Conservation (phyloP, 2,329 filamentous ascomycete genomes). For the Calycina herbarum region DNA sequence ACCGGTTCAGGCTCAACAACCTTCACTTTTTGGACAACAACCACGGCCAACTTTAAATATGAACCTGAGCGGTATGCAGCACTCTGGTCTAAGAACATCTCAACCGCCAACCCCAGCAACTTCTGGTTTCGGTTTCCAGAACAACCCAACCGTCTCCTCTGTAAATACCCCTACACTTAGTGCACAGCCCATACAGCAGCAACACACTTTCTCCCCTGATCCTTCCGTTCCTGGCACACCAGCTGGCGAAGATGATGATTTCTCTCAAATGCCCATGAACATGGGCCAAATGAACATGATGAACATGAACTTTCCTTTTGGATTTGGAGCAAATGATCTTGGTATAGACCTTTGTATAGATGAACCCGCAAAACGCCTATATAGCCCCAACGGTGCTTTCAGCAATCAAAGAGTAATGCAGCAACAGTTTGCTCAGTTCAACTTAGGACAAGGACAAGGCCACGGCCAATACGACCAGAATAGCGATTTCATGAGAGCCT, state of each 20-base stretch:
- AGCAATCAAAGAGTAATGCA: conserved; percentile 64
- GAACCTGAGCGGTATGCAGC: conserved; percentile 66
- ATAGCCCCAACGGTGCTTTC: conserved; percentile 77
- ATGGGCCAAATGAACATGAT: conserved; percentile 59
- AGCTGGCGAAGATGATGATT: conserved; percentile 73
- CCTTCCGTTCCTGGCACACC: conserved; percentile 70
- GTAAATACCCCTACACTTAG: conserved; percentile 93
- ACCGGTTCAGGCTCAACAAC: conserved; percentile 68
- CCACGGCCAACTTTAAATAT: conserved; percentile 75
- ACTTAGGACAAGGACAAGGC: conserved; percentile 62
- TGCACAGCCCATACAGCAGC: conserved; percentile 65
- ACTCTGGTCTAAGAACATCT: conserved; percentile 79
- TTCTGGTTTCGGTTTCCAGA: conserved; percentile 75
- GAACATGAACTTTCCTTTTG: conserved; percentile 41
- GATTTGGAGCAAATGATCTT: conserved; percentile 46
- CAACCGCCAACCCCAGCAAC: conserved; percentile 83
- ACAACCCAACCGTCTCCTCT: conserved; percentile 95
- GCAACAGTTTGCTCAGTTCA: conserved; percentile 69
- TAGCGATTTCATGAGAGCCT: conserved; percentile 64
- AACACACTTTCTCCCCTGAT: conserved; percentile 49
- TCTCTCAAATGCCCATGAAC: conserved; percentile 61
- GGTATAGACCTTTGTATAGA: conserved; percentile 71
- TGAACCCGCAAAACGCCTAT: conserved; percentile 90
- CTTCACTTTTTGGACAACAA: conserved; percentile 63
- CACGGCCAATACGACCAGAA: conserved; percentile 63